Evolutionary conservation across 306 rosid genomes (phyloP).

Genomic region (Hylodesmum podocarpum): DNA sequence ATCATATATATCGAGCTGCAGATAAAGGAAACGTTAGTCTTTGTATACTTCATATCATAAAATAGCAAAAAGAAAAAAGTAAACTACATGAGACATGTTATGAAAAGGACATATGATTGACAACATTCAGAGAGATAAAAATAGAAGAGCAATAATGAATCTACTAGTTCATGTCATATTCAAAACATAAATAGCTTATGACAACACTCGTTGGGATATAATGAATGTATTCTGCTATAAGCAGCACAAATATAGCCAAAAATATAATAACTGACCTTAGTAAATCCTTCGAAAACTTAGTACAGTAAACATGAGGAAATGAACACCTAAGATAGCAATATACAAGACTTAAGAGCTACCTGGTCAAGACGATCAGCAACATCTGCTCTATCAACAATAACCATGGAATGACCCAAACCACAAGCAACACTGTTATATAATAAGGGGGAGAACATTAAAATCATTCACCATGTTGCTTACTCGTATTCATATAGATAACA

Average conservation of each 20-base stretch:
- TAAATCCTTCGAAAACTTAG: not conserved
- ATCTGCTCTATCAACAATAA: slow-evolving; percentile 75
- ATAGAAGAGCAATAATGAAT: not conserved
- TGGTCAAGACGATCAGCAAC: slow-evolving; percentile 77
- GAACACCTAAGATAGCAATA: not conserved
- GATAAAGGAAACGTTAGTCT: slow-evolving; percentile 25
- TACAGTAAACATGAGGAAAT: not conserved
- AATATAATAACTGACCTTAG: not conserved
- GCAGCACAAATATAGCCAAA: not conserved
- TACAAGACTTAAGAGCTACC: slow-evolving; percentile 45
- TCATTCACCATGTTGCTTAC: not conserved
- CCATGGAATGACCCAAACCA: slow-evolving; percentile 90
- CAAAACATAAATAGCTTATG: not conserved
- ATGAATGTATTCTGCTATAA: not conserved
- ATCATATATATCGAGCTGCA: slow-evolving; percentile 81
- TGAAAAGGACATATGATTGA: not conserved
- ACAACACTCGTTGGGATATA: not conserved
- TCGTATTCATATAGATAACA: not conserved
- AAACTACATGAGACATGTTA: not conserved
- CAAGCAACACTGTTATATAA: slow-evolving; percentile 83
- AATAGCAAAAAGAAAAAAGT: not conserved
- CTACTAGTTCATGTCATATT: slow-evolving; percentile 2
- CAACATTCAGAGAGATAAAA: not conserved
- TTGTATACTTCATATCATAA: slow-evolving; percentile 1
- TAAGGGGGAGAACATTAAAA: not conserved